A percentile compares a stretch with the other conserved stretches of the same genome.
phyloP scores from a whole-genome alignment of 2,329 filamentous ascomycete species.

The Gaeumannomyces tritici region DNA sequence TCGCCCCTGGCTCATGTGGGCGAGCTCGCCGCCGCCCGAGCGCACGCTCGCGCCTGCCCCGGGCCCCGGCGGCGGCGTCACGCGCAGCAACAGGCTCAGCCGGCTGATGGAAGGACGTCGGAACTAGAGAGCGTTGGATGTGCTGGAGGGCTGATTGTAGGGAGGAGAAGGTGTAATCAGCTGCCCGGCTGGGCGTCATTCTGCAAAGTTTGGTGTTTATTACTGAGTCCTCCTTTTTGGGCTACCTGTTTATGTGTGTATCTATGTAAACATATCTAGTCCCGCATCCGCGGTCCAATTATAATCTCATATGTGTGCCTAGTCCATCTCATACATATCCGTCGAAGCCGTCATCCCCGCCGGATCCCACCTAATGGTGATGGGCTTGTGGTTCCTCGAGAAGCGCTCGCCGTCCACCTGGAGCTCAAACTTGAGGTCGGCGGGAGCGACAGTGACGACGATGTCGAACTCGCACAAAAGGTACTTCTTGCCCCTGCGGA shows the following conservation, averaged over 20 bases:
- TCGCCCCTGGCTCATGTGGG: neutral
- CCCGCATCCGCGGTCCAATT: no score
- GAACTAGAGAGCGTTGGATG: neutral
- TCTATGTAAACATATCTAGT: no score
- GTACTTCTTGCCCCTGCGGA: constrained; percentile 18
- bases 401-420: neutral
- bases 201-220: no score
- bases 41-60: no score
- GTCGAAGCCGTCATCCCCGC: no score
- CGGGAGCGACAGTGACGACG: constrained; percentile 16
- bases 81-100: neutral
- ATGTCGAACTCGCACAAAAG: constrained; percentile 31
- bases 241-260: no score
- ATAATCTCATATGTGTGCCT: no score
- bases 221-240: no score
- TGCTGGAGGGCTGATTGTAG: neutral
- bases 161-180: neutral
- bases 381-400: neutral
- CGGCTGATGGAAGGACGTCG: neutral
- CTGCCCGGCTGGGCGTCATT: no score
- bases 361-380: no score
- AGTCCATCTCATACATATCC: no score
- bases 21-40: neutral
- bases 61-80: no score
- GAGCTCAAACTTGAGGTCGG: neutral